A percentile compares a stretch with the other conserved stretches of the same genome.
These are phyloP conservation scores for Kazachstania viticola DNA, from an alignment of 805 yeast genomes.

Conservation along the genomic window DNA sequence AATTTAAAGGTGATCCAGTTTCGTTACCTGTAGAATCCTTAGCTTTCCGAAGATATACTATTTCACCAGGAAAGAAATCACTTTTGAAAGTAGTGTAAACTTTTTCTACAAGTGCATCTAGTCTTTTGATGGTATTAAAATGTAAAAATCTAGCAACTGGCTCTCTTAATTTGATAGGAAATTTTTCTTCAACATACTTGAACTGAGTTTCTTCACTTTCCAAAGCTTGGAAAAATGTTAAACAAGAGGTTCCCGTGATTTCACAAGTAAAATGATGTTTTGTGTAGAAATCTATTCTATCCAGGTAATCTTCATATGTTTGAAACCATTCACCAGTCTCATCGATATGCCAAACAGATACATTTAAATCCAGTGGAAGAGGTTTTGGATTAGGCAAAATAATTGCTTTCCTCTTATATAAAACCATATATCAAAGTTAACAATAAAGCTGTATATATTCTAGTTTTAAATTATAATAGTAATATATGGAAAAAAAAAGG, in stretches of 20 bases:
- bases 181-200: constrained; percentile 58
- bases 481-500: too few relatives aligned
- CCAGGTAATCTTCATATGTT: constrained; percentile 63
- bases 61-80: constrained; percentile 88
- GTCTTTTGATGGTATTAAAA: constrained; percentile 67
- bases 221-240: constrained; percentile 83
- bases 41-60: constrained; percentile 43
- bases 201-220: constrained; percentile 59
- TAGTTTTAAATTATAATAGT: too few relatives aligned
- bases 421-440: too few relatives aligned
- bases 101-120: constrained; percentile 80
- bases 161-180: constrained; percentile 86
- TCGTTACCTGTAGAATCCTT: constrained; percentile 3
- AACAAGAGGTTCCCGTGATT: constrained; percentile 84
- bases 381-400: constrained; percentile 44
- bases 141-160: constrained; percentile 83
- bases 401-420: constrained; percentile 65
- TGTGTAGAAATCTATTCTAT: constrained; percentile 59
- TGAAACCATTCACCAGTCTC: constrained; percentile 85
- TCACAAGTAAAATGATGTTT: constrained; percentile 85
- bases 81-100: constrained; percentile 66
- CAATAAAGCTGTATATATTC: too few relatives aligned
- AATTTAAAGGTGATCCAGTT: constrained; percentile 1
- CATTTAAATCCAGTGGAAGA: constrained; percentile 42
- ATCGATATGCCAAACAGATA: constrained; percentile 70